Percentiles rank a stretch among this genome's conserved stretches.
phyloP scores from a whole-genome alignment of 495 filamentous ascomycete species.

The Glutinoglossum americanum region DNA sequence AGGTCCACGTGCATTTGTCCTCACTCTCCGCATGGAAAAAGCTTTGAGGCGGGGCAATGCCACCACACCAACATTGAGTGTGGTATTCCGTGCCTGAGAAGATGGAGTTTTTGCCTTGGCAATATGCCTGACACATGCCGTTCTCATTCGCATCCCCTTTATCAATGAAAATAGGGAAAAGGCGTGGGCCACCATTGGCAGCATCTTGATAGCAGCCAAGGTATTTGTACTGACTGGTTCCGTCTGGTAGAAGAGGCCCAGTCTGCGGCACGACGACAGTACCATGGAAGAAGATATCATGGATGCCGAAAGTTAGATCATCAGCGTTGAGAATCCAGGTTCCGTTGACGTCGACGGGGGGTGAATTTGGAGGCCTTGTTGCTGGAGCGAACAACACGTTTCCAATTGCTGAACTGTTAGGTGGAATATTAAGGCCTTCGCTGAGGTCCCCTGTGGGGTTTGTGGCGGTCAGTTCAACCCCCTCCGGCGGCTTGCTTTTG shows the following conservation, averaged over 20 bases:
- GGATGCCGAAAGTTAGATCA: slow-evolving; percentile 19
- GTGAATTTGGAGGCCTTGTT: slow-evolving; percentile 11
- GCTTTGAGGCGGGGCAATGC: slow-evolving; percentile 10
- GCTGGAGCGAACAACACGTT: slow-evolving; percentile 15
- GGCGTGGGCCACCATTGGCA: slow-evolving; percentile 10
- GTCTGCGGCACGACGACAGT: slow-evolving; percentile 10
- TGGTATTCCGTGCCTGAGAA: slow-evolving; percentile 19
- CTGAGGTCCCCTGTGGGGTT: slow-evolving; percentile 10
- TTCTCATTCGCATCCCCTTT: slow-evolving; percentile 14
- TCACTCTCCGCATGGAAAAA: slow-evolving; percentile 13
- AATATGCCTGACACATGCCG: slow-evolving; percentile 13
- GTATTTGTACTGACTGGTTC: slow-evolving; percentile 12
- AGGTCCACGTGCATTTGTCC: slow-evolving; percentile 15
- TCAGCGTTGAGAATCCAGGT: slow-evolving; percentile 23
- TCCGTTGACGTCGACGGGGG: slow-evolving; percentile 11
- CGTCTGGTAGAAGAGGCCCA: slow-evolving; percentile 14
- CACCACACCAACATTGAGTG: slow-evolving; percentile 19
- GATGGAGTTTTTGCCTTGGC: background rate
- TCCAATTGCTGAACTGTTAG: slow-evolving; percentile 10
- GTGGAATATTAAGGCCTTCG: slow-evolving; percentile 15
- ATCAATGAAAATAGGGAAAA: slow-evolving; percentile 13
- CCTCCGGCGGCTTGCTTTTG: slow-evolving; percentile 12
- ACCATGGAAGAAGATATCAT: slow-evolving; percentile 16
- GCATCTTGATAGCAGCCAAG: slow-evolving; percentile 18
- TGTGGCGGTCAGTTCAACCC: background rate